Evolutionary conservation across 768 basidiomycete genomes (phyloP), one percentile per base, ranked within the genome.

Genomic region (Lactarius evosmus): DNA sequence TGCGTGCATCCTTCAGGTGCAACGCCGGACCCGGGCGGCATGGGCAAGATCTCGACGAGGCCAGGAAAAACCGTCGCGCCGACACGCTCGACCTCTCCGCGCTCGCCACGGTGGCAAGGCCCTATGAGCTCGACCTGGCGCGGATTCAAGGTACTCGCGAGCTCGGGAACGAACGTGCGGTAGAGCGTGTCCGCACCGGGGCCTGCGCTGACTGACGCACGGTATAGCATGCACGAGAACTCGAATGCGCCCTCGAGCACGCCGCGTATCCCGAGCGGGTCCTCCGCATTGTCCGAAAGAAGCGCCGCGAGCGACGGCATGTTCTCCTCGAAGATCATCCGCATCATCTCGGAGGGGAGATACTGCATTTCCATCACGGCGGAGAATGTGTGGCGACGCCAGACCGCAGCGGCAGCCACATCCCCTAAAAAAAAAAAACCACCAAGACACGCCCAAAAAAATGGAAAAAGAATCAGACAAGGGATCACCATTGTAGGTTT

Each of bases 201-300:
- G 19, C 82, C 77, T 0, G 79, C 69, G 38, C 76, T 76, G 12
- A 84, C 79, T 29, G 79, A 79, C 16, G 88, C 82, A 40, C 88
- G 82, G 70, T 94, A 93, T 29, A 94, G 80, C 90, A 93, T 93
- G 67, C 92, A 86, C 51, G 88, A 89, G 75, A 94, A 94, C n/a
- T 81, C 73, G 72, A 89, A 88, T 0, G 88, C 92, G 7, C 85
- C 81, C 38, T 90, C 84, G 67, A 93, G 78, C 67, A 93, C 83
- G 4, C 81, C 77, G 22, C 78, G 71, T 19, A 85, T 82, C 1
- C 81, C 72, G 14, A 73, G 38, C 22, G 54, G 27, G 73, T 75
- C 41, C 71, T 74, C 63, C 76, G 46, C 51, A 32, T 17, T 58
- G 33, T 58, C 65, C 0, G 56, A 71, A 53, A 94, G 81, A 36